Conservation (phyloP, 163 green algal species). For the Trebouxiophyceae sp. region DNA sequence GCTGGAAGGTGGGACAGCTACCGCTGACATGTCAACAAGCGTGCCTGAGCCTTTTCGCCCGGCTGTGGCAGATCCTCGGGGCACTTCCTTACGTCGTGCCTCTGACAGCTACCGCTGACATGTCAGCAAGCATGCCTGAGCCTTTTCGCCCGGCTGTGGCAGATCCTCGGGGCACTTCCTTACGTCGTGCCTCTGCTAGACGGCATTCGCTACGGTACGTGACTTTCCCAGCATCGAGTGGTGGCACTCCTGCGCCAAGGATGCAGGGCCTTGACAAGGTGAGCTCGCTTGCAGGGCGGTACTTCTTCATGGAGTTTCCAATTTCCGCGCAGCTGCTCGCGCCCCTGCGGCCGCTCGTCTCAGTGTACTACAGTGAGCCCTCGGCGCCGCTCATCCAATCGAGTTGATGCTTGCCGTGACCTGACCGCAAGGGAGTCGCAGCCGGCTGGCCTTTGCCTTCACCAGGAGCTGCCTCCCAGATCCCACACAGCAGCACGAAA, state of each 20-base stretch:
- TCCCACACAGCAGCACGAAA: neutral
- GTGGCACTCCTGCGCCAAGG: neutral
- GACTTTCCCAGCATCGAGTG: neutral
- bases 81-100: slow-evolving; percentile 61
- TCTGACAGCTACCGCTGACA: no score
- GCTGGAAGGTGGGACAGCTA: no score
- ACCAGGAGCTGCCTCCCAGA: neutral
- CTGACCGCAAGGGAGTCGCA: neutral
- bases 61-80: no score
- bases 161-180: slow-evolving; percentile 30
- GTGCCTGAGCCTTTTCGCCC: no score
- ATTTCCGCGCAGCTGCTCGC: slow-evolving; percentile 45
- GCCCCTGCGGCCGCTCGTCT: slow-evolving; percentile 49
- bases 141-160: no score
- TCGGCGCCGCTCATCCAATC: slow-evolving; percentile 52
- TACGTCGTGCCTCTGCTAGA: slow-evolving; percentile 69
- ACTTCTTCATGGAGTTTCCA: slow-evolving; percentile 62
- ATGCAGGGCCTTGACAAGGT: neutral
- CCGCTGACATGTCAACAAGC: no score
- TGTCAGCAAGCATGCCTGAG: no score
- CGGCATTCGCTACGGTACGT: slow-evolving; percentile 48
- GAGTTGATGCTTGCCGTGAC: neutral
- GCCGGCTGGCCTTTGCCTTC: neutral
- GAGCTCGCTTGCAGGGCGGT: slow-evolving; percentile 32
- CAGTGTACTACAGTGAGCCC: slow-evolving; percentile 58